phyloP scores from a whole-genome alignment of 2,329 filamentous ascomycete genomes.

The Trichoderma sp. region DNA sequence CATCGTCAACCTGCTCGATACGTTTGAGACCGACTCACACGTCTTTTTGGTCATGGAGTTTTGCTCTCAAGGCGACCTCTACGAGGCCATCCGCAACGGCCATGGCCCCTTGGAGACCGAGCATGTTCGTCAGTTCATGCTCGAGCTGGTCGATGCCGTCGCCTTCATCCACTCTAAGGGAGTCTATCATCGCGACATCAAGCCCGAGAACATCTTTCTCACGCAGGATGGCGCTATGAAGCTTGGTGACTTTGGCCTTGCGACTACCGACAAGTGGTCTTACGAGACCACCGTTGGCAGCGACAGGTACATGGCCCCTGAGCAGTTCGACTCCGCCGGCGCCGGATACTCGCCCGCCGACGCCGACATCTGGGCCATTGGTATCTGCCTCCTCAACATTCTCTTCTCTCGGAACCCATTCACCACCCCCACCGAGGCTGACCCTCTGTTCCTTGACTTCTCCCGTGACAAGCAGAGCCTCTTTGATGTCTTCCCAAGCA shows the following conservation, averaged over 20 bases:
- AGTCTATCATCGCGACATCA: conserved; percentile 96
- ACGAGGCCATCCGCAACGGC: conserved; percentile 89
- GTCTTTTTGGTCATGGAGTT: conserved; percentile 92
- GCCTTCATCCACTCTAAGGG: conserved; percentile 87
- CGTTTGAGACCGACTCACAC: conserved; percentile 89
- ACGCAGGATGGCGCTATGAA: conserved; percentile 86
- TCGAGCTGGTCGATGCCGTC: conserved; percentile 85
- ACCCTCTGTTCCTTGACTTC: conserved; percentile 91
- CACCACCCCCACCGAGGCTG: conserved; percentile 82
- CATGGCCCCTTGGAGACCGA: conserved; percentile 90
- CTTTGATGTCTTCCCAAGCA: conserved; percentile 96
- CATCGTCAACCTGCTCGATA: conserved; percentile 87
- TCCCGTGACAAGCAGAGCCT: conserved; percentile 89
- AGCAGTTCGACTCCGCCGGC: conserved; percentile 88
- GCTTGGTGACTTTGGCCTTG: conserved; percentile 92
- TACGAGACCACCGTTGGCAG: conserved; percentile 92
- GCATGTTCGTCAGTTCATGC: conserved; percentile 96
- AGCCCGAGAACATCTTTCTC: conserved; percentile 98
- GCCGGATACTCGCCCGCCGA: conserved; percentile 88
- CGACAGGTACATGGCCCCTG: conserved; percentile 98
- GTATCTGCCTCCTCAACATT: conserved; percentile 93
- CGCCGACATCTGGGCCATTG: conserved; percentile 96
- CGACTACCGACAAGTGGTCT: conserved; percentile 85
- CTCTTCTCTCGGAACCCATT: conserved; percentile 97
- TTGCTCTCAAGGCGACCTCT: conserved; percentile 91